Percentiles rank a stretch among this genome's conserved stretches.
phyloP scores from a whole-genome alignment of 2,329 filamentous ascomycete species.

The Colletotrichum ledebouriae region DNA sequence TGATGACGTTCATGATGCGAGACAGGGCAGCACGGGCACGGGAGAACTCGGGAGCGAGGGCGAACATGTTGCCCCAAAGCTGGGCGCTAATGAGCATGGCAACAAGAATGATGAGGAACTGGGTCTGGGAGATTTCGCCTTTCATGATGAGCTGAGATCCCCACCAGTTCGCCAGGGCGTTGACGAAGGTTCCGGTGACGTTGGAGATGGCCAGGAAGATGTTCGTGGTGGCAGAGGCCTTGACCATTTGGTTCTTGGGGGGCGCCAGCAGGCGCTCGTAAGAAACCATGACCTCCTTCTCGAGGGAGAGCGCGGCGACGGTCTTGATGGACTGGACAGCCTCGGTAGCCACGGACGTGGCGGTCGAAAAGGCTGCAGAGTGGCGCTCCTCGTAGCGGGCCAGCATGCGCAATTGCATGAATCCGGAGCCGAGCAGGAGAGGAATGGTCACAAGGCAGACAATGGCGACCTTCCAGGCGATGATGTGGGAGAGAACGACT shows the following conservation, averaged over 20 bases:
- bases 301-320: constrained; percentile 48
- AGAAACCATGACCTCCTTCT: constrained; percentile 50
- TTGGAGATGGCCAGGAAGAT: constrained; percentile 63
- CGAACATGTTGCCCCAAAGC: constrained; percentile 74
- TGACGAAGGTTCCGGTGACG: constrained; percentile 67
- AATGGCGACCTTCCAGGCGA: constrained; percentile 71
- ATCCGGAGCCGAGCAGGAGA: constrained; percentile 64
- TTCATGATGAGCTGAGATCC: constrained; percentile 71
- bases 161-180: constrained; percentile 78
- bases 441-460: constrained; percentile 68
- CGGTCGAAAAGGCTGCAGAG: constrained; percentile 62
- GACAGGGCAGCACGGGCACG: constrained; percentile 67
- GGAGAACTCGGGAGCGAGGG: constrained; percentile 73
- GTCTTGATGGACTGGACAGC: constrained; percentile 64
- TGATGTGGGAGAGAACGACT: constrained; percentile 66
- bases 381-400: constrained; percentile 61
- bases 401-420: constrained; percentile 66
- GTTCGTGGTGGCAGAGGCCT: constrained; percentile 52
- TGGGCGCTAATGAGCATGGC: constrained; percentile 73
- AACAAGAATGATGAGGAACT: constrained; percentile 74
- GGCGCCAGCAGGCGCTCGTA: constrained; percentile 49
- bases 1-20: constrained; percentile 57
- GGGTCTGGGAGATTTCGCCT: constrained; percentile 67
- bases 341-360: constrained; percentile 63
- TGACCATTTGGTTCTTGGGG: constrained; percentile 44